Base-by-base conservation (phyloP, 2,329 filamentous ascomycete species). In the Beauveria sp. region DNA sequence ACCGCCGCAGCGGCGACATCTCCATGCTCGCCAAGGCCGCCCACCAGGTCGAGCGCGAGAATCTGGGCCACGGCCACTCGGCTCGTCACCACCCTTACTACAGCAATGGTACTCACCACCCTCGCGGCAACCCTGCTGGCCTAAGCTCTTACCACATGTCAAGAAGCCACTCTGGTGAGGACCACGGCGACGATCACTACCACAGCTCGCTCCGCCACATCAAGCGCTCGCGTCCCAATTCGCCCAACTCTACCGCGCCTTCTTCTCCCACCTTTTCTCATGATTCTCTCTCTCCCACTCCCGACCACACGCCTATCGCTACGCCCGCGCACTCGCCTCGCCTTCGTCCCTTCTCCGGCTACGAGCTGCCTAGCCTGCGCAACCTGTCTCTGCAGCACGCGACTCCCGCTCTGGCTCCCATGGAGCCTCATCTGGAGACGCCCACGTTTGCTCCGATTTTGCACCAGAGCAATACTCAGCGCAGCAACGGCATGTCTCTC, bases 201-300 rank as follows among this genome's bases (percentile, higher is more conserved):
- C 76, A 79, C 56, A 86, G 85, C 55, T 80, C 77, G 49, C 75
- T 91, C 71, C 83, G 90, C 63, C 85, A 88, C 68, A 84, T 89
- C 28, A 98, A 98, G 81, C 87, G 92, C 65, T 98, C 93, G 63
- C 82, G 93, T 68, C 93, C 95, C 49, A 95, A 93, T 73, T 97
- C 93, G 42, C 95, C 93, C 58, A 91, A 96, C 76, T 97, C 93
- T 9, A 98, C 93, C 2, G 93, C 93, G 53, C 95, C 95, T 22
- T 96, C 93, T 28, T 98, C 93, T 38, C 93, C 93, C 28, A 97
- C 93, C 3, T 96, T 97, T 74, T 97, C 93, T 2, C 92, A 97
- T 76, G 92, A 96, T 75, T 97, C 93, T 12, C 83, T 93, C 52
- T 98, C 93, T 10, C 95, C 93, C 5, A 99, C 93, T 1, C 95